Conservation (phyloP, 169 alveolate genomes). For the Plasmodium falciparum region DNA sequence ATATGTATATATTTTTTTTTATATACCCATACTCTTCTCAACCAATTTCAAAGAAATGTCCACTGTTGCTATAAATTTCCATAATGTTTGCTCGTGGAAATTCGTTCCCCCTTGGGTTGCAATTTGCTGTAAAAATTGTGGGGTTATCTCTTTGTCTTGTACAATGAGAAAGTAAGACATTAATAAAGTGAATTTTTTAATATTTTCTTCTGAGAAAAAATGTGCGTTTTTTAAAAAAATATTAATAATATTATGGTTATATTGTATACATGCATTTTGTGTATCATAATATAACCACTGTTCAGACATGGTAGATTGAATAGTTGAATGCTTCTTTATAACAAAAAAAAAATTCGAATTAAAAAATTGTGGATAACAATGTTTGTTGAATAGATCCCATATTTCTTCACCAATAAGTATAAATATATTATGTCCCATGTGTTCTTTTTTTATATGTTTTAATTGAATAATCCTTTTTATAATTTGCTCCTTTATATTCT, state of each 20-base stretch:
- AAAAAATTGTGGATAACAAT: conserved; percentile 14
- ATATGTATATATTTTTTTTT: neutral
- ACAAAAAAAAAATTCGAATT: conserved; percentile 39
- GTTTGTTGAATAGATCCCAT: conserved; percentile 13
- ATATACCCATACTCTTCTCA: conserved; percentile 12
- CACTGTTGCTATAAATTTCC: conserved; percentile 19
- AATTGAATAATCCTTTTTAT: too few species aligned
- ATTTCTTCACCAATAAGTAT: conserved; percentile 53
- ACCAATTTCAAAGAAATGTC: conserved; percentile 19
- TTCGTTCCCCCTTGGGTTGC: conserved; percentile 10
- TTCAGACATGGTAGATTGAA: neutral
- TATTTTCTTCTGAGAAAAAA: conserved; percentile 5
- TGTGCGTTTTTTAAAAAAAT: conserved; percentile 16
- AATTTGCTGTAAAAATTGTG: conserved; percentile 41
- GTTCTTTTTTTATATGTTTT: conserved; percentile 8
- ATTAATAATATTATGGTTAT: conserved; percentile 17
- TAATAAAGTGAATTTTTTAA: neutral
- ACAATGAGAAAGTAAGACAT: conserved; percentile 43
- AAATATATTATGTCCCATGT: conserved; percentile 23
- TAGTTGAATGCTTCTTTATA: conserved; percentile 4
- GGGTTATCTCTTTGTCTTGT: conserved; percentile 12
- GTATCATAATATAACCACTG: conserved; percentile 10
- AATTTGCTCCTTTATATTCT: too few species aligned
- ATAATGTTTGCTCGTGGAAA: neutral
- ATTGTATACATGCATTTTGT: conserved; percentile 23